Base-by-base conservation (phyloP, 2,329 filamentous ascomycete species). In the Thelonectria olida region DNA sequence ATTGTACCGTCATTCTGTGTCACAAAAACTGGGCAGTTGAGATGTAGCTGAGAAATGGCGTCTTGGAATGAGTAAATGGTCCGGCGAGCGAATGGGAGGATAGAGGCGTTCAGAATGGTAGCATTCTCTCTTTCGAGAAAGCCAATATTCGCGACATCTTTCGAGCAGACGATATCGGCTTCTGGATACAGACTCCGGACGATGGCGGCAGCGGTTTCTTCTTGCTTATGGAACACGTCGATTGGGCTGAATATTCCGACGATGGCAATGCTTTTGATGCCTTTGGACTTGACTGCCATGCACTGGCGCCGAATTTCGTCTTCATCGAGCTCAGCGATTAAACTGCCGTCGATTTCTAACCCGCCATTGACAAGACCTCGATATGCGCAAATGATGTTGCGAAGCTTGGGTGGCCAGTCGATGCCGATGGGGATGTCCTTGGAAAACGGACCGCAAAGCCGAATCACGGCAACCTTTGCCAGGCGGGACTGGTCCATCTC, bases 91-190 rank as follows among this genome's bases (percentile, higher is more conserved):
- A 88, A 87, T 0, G 77, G 69, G 20, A 88, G 74, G 41, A 89
- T 86, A 2, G 85, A 82, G 0, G 86, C 86, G 65, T 90, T 89
- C 10, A 90, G 75, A 19, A 89, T 87, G 1, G 85, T 82, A 0
- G 87, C 86, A 68, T 90, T 89, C 72, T 89, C 87, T 15, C 87
- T 79, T 73, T 88, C 86, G 9, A 88, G 74, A 52, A 87, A 85
- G 49, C 76, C 83, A 4, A 83, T 70, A 65, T 80, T 85, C 2
- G 42, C 53, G 2, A 57, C 47, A 10, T 58, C 55, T 15, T 36
- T 52, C 2, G 55, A 58, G 22, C 27, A 47, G 8, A 52, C 48
- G 12, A 58, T 42, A 8, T 52, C 48, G 10, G 39, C 55, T 12
- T 47, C 48, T 13, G 55, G 55, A 5, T 34, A 27, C 13, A 9